Base-by-base conservation (phyloP, 2,329 filamentous ascomycete genomes). In the Biscogniauxia sp. region DNA sequence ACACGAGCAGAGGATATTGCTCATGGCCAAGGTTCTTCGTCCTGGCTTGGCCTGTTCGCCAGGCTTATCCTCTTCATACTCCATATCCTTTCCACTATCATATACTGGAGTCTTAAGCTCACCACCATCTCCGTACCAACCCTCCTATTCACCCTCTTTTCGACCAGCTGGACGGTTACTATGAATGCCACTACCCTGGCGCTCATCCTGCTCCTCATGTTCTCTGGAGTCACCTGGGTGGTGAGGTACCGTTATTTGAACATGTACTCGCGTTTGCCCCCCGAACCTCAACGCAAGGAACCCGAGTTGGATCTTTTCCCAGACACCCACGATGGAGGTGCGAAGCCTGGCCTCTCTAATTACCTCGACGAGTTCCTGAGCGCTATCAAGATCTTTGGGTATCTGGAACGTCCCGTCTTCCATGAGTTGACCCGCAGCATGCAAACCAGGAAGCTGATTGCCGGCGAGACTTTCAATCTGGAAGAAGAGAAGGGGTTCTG, bases 401-500 rank as follows among this genome's bases (percentile, higher is more conserved):
- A 98, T 72, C 81, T 99, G 51, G 95, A 99, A 74, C 87, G 95
- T 25, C 93, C 95, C 0, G 95, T 99, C 51, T 99, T 99, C 72
- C 96, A 99, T 72, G 95, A 99, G 77, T 84, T 99, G 69, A 99
- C 95, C 0, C 84, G 95, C 61, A 97, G 93, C 61, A 99, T 99
- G 95, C 95, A 99, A 79, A 99, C 96, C 20, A 84, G 92, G 69
- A 97, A 97, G 76, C 82, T 99, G 55, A 96, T 98, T 70, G 94
- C 95, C 5, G 95, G 95, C 28, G 95, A 99, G 76, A 99, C 95
- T 0, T 82, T 99, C 68, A 88, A 97, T 66, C 80, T 99, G 32
- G 95, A 99, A 76, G 95, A 99, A 73, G 95, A 99, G 71, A 97
- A 99, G 70, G 95, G 95, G 0, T 99, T 99, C 71, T 99, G 95